Evolutionary conservation across 805 yeast species (phyloP), one percentile per base, ranked within the genome.

Genomic region (Cyberlindnera sargentensis): DNA sequence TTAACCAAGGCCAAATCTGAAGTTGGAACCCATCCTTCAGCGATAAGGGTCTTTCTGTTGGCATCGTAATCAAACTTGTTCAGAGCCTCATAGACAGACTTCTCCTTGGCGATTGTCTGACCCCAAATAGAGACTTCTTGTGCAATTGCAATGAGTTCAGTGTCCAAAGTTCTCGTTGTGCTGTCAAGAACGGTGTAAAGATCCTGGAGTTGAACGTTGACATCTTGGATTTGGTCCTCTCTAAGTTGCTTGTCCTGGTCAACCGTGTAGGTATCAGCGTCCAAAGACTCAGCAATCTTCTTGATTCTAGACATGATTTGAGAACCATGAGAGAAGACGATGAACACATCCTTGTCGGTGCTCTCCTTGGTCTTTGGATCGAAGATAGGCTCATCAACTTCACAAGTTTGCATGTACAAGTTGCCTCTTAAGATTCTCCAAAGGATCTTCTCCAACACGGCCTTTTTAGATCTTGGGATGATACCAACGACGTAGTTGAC

Each of bases 371-470:
- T 52, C 60, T 78, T 75, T 42, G 77, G 66, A 55, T 88, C 95
- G 58, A 76, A 81, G 45, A 90, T 67, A 29, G 82, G 78, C 55
- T 83, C 85, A 5, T 76, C 73, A 49, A 91, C 78, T 56, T 84
- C 95, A 46, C 77, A 75, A 43, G 84, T 74, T 51, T 82, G 81
- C 61, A 89, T 76, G 56, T 76, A 84, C 53, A 95, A 70, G 64
- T 93, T 93, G 60, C 99, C 99, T 64, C 99, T 80, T 51, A 91
- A 74, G 11, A 85, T 81, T 65, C 99, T 77, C 97, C 98, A 95
- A 41, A 89, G 68, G 44, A 93, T 87, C 57, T 82, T 85, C 58
- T 89, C 89, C 51, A 93, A 70, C 4, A 84, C 70, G 23, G 72
- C 74, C 31, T 86, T 72, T 59, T 84, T 84, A 24, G 71, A 76